These are phyloP conservation scores for Clavispora carvajalis DNA, from an alignment of 805 yeast species.

Conservation along the genomic window DNA sequence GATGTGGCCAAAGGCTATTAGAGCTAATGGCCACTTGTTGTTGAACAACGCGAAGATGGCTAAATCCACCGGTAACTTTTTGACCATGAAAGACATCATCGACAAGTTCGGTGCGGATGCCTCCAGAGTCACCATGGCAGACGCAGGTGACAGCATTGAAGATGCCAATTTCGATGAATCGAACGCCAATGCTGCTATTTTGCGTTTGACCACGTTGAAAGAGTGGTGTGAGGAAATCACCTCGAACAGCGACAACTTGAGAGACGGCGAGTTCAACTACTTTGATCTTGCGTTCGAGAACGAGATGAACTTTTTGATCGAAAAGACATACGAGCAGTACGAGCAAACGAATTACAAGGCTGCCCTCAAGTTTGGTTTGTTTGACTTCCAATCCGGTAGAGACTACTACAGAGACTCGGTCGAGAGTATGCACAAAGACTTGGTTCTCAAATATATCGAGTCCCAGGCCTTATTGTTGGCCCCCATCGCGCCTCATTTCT, in stretches of 20 bases:
- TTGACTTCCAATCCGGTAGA: conserved; percentile 91
- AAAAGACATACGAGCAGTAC: conserved; percentile 68
- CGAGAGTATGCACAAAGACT: conserved; percentile 71
- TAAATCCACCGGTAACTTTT: conserved; percentile 94
- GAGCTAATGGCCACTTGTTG: conserved; percentile 93
- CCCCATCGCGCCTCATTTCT: conserved; percentile 94
- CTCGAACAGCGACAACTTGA: conserved; percentile 43
- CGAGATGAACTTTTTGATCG: conserved; percentile 82
- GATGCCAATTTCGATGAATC: conserved; percentile 97
- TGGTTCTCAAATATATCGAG: conserved; percentile 78
- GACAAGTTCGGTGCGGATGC: conserved; percentile 97
- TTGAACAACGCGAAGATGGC: conserved; percentile 97
- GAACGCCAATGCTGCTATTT: conserved; percentile 94
- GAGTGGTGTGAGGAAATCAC: conserved; percentile 91
- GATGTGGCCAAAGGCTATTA: conserved; percentile 91
- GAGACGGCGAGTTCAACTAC: conserved; percentile 53
- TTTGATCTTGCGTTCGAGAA: conserved; percentile 88
- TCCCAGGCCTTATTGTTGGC: conserved; percentile 77
- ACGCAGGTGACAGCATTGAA: conserved; percentile 96
- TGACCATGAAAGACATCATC: conserved; percentile 80
- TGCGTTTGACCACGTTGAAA: conserved; percentile 84
- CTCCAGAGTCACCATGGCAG: conserved; percentile 93
- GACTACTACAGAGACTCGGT: conserved; percentile 90
- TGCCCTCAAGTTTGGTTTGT: conserved; percentile 86
- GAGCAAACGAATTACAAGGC: conserved; percentile 72